Conservation (phyloP, 768 basidiomycete genomes). For the Lactifluus echinatus region DNA sequence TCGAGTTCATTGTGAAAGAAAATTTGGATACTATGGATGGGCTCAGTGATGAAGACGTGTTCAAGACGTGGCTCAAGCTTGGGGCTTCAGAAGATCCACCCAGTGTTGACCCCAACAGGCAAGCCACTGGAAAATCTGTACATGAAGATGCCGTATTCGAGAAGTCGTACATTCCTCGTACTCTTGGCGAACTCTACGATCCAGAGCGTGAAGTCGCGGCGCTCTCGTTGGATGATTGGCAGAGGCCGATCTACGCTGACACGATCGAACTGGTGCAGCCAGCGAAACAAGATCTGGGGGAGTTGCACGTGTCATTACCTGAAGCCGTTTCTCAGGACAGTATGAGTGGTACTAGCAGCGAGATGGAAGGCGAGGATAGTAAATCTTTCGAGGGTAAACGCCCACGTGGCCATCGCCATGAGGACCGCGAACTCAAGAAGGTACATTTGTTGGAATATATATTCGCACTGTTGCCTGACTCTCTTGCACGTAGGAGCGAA, state of each 20-base stretch:
- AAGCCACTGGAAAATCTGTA: constrained; percentile 24
- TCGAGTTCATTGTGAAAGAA: constrained; percentile 79
- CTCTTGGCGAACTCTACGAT: constrained; percentile 86
- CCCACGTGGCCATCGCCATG: constrained; percentile 83
- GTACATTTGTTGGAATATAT: constrained; percentile 29
- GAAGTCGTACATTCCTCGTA: constrained; percentile 86
- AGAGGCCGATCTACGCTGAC: constrained; percentile 76
- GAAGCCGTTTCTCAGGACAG: constrained; percentile 22
- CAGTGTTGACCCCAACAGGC: constrained; percentile 18
- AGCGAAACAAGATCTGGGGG: constrained; percentile 7
- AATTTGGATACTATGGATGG: constrained; percentile 25
- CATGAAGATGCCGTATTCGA: constrained; percentile 89
- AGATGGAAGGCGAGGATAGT: constrained; percentile 27
- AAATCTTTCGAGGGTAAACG: constrained; percentile 41
- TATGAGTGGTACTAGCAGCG: constrained; percentile 31
- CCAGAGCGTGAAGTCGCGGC: constrained; percentile 87
- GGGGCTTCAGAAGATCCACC: constrained; percentile 19
- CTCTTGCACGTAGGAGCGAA: constrained; percentile 62
- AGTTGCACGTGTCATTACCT: constrained; percentile 21
- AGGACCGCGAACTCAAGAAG: constrained; percentile 89
- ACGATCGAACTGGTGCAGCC: constrained; percentile 68
- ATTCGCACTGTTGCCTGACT: not conserved
- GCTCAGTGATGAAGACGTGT: constrained; percentile 21
- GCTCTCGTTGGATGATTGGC: constrained; percentile 59
- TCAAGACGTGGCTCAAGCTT: constrained; percentile 45